Percentiles rank a stretch among this genome's conserved stretches.
These are phyloP conservation scores for Pisolithus orientalis DNA, from an alignment of 768 basidiomycete genomes.

Conservation along the genomic window DNA sequence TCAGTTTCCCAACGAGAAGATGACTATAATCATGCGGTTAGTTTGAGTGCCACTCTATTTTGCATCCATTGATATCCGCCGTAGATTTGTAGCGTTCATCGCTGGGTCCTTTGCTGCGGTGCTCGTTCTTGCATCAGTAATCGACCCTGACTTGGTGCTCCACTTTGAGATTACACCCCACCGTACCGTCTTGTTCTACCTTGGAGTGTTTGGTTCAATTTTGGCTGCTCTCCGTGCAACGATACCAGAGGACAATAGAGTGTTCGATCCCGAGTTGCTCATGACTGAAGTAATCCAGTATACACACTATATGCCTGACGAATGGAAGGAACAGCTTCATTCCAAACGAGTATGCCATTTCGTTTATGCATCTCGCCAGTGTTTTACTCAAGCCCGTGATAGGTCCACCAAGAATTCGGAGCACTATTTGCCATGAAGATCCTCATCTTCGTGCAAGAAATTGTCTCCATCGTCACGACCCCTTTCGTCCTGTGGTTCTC, in stretches of 20 bases:
- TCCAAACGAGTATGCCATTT: slow-evolving; percentile 60
- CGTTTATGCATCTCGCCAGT: slow-evolving; percentile 3
- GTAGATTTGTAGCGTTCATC: slow-evolving; percentile 91
- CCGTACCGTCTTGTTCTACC: slow-evolving; percentile 90
- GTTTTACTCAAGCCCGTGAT: not conserved
- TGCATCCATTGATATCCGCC: not conserved
- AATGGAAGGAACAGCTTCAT: slow-evolving; percentile 87
- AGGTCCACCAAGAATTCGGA: slow-evolving; percentile 91
- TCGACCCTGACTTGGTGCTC: slow-evolving; percentile 90
- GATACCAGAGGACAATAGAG: slow-evolving; percentile 90
- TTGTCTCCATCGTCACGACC: slow-evolving; percentile 86
- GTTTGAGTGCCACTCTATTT: slow-evolving; percentile 18
- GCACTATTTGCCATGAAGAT: slow-evolving; percentile 93
- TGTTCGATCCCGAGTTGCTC: slow-evolving; percentile 90
- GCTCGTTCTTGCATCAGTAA: slow-evolving; percentile 81
- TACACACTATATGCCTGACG: slow-evolving; percentile 93
- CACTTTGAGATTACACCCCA: slow-evolving; percentile 94
- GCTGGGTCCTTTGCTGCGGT: slow-evolving; percentile 97
- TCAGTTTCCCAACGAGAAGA: slow-evolving; percentile 94
- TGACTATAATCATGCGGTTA: slow-evolving; percentile 85
- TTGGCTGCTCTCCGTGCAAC: slow-evolving; percentile 89
- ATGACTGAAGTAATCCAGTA: slow-evolving; percentile 90
- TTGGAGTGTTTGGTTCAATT: slow-evolving; percentile 80
- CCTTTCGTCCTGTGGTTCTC: slow-evolving; percentile 94
- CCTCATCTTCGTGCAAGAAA: slow-evolving; percentile 78